Evolutionary conservation across 2,329 filamentous ascomycete species (phyloP).

Genomic region (Pseudogymnoascus sp.): DNA sequence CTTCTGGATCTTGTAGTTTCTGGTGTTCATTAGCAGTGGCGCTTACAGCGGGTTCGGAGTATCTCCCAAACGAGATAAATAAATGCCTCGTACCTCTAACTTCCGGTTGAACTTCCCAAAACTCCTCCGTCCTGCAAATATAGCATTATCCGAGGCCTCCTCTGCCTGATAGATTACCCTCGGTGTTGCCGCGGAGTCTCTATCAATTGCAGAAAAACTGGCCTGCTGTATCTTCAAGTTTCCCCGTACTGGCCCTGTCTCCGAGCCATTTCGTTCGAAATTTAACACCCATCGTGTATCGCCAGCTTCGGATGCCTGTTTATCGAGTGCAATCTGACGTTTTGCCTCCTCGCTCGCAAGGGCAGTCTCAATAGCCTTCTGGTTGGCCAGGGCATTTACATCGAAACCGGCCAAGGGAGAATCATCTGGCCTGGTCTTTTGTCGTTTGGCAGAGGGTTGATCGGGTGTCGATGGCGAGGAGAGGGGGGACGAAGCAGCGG

Average conservation of each 20-base stretch:
- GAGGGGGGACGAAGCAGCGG: slow-evolving; percentile 54
- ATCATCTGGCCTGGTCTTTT: slow-evolving; percentile 40
- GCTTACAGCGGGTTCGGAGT: slow-evolving; percentile 24
- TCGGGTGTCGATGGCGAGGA: slow-evolving; percentile 43
- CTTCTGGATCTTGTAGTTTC: slow-evolving; percentile 35
- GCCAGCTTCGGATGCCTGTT: slow-evolving; percentile 54
- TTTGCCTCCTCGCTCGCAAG: slow-evolving; percentile 62
- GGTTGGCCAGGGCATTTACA: slow-evolving; percentile 46
- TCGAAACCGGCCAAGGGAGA: slow-evolving; percentile 35
- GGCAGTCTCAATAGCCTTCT: slow-evolving; percentile 56
- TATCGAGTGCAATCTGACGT: slow-evolving; percentile 54
- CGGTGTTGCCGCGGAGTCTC: slow-evolving; percentile 19
- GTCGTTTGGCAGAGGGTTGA: slow-evolving; percentile 56
- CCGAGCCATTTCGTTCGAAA: slow-evolving; percentile 37
- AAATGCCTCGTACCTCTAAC: slow-evolving; percentile 29
- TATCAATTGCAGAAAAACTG: slow-evolving; percentile 49
- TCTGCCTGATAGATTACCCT: slow-evolving; percentile 23
- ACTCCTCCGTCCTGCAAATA: slow-evolving; percentile 39
- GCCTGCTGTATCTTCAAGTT: slow-evolving; percentile 53
- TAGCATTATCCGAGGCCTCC: slow-evolving; percentile 28
- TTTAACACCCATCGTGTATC: slow-evolving; percentile 74
- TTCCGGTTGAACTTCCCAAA: slow-evolving; percentile 44
- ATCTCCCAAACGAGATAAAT: background rate
- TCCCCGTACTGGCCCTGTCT: slow-evolving; percentile 33
- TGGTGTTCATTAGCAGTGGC: slow-evolving; percentile 19